Conservation (phyloP, 169 alveolate genomes). For the Besnoitia besnoiti region DNA sequence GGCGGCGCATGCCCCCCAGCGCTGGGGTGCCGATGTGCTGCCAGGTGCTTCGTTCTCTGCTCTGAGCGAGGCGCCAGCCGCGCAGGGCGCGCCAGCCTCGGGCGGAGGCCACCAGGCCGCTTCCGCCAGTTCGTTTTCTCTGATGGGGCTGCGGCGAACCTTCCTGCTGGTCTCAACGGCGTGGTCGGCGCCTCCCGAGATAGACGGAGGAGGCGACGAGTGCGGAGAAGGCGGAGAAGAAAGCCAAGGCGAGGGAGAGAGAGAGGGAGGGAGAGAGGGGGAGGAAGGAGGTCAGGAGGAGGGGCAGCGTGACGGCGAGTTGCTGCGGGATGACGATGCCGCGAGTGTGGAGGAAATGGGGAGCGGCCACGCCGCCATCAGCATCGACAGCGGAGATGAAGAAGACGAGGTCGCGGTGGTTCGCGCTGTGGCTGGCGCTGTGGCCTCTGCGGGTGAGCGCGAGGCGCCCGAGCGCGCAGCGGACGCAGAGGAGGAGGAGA, state of each 20-base stretch:
- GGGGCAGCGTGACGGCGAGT: neutral
- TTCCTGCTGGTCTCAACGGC: neutral
- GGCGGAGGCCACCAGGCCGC: neutral
- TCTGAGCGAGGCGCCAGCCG: no score
- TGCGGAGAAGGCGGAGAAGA: neutral
- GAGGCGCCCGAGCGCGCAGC: neutral
- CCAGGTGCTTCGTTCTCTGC: neutral
- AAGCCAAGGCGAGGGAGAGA: neutral
- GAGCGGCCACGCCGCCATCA: neutral
- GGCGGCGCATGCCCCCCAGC: neutral
- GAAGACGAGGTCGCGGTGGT: neutral
- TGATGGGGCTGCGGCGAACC: neutral
- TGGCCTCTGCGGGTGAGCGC: neutral
- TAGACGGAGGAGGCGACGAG: no score
- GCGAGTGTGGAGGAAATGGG: conserved; percentile 16
- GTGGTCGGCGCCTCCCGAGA: no score
- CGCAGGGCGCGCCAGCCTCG: no score
- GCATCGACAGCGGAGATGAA: conserved; percentile 22
- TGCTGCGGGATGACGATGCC: neutral
- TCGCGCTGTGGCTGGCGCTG: neutral
- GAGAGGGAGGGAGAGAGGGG: neutral
- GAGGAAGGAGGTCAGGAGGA: neutral
- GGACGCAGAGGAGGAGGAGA: neutral
- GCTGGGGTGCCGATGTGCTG: neutral
- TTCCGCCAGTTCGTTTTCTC: neutral